Percentiles rank a stretch among this genome's conserved stretches.
Conservation (phyloP, 441 rosid genomes). For the Capsella rubella region DNA sequence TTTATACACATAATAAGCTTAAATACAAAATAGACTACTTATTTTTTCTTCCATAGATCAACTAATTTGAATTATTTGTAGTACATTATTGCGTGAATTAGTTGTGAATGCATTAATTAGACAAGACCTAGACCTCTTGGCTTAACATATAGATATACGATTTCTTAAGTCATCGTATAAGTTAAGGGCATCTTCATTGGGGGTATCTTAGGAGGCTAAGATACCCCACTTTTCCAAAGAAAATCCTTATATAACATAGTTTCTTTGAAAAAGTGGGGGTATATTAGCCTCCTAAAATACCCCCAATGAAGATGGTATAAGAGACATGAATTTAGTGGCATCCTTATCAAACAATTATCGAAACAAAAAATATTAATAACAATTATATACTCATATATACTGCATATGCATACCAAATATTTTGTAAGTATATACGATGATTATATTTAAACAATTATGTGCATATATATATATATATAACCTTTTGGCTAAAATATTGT, state of each 20-base stretch:
- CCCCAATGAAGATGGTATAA: no score
- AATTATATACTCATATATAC: neutral
- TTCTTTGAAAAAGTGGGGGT: no score
- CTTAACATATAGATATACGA: slow-evolving; percentile 6
- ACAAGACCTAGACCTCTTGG: slow-evolving; percentile 34
- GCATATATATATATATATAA: no score
- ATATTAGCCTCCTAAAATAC: no score
- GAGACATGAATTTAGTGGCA: slow-evolving; percentile 36
- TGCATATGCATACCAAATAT: neutral
- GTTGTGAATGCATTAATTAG: slow-evolving; percentile 40
- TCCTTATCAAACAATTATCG: slow-evolving; percentile 25
- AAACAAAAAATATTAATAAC: neutral
- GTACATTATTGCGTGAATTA: slow-evolving; percentile 35
- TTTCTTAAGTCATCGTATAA: slow-evolving; percentile 12
- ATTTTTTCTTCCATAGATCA: neutral
- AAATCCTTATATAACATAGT: no score
- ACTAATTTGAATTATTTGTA: neutral
- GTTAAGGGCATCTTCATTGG: no score
- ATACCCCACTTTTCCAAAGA: no score
- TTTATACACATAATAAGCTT: neutral
- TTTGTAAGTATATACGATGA: no score
- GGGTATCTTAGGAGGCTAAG: no score
- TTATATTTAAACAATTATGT: no score
- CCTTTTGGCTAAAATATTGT: no score
- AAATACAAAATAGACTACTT: neutral